Conservation (phyloP, 768 basidiomycete species). For the Naganishia friedmannii region DNA sequence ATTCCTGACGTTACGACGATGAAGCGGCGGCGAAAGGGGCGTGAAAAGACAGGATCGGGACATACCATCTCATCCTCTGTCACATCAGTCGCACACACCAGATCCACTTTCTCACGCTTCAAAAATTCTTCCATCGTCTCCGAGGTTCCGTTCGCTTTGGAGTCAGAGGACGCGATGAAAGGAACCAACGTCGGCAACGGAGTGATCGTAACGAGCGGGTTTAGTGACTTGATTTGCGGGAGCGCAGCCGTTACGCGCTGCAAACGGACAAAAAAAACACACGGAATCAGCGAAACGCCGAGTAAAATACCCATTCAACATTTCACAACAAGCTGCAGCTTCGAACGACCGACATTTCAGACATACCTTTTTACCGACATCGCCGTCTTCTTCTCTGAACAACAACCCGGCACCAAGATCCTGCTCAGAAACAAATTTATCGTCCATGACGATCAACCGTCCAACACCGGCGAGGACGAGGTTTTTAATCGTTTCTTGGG, state of each 20-base stretch:
- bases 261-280: constrained; percentile 24
- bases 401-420: constrained; percentile 92
- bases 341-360: neutral
- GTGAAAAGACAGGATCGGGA: constrained; percentile 9
- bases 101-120: constrained; percentile 56
- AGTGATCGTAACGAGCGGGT: constrained; percentile 83
- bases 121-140: constrained; percentile 44
- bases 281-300: neutral
- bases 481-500: constrained; percentile 94
- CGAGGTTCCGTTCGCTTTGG: too few relatives aligned
- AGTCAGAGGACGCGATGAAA: constrained; percentile 52
- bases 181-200: constrained; percentile 64
- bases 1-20: neutral
- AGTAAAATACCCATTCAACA: too few relatives aligned
- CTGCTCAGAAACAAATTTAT: constrained; percentile 68
- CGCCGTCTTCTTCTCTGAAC: constrained; percentile 78
- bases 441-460: constrained; percentile 77
- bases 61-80: constrained; percentile 69
- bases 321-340: too few relatives aligned
- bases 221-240: constrained; percentile 78
- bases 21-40: neutral
- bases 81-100: constrained; percentile 84
- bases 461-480: constrained; percentile 96
- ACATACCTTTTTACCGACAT: constrained; percentile 75
- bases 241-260: constrained; percentile 85